These are phyloP conservation scores for Breviolum minutum DNA, from an alignment of 73 alveolate species.

Conservation along the genomic window DNA sequence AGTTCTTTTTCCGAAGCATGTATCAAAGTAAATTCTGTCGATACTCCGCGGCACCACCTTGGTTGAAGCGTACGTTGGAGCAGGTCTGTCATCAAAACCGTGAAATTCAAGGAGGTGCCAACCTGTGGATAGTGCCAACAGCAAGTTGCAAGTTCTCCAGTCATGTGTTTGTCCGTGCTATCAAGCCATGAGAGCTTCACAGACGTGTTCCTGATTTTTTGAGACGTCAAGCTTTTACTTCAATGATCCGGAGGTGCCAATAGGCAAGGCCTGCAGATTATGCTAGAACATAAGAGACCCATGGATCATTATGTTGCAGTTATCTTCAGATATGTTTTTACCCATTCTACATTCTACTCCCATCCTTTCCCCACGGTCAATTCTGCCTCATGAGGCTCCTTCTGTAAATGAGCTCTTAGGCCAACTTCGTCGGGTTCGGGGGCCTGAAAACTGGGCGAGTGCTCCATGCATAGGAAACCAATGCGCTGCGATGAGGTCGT, in stretches of 20 bases:
- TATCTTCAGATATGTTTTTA: not conserved
- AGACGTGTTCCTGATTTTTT: no score
- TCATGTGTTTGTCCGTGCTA: not conserved
- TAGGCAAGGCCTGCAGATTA: no score
- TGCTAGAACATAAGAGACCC: no score
- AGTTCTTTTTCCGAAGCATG: no score
- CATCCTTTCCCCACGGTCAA: not conserved
- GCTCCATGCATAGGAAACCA: not conserved
- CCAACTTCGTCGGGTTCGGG: conserved; percentile 66
- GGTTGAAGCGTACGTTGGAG: not conserved
- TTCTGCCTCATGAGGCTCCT: conserved; percentile 25
- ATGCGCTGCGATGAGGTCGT: conserved; percentile 12
- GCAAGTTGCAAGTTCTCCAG: not conserved
- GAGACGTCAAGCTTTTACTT: no score
- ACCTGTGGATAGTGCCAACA: not conserved
- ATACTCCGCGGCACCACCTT: no score
- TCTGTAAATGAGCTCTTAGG: conserved; percentile 82
- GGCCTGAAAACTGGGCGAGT: not conserved
- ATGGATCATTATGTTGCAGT: no score
- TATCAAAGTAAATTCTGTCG: no score
- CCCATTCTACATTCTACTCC: not conserved
- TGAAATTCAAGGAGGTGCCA: conserved; percentile 73
- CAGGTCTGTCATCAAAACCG: conserved; percentile 81
- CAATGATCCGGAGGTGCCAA: not conserved
- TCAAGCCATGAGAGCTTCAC: no score